phyloP scores from a whole-genome alignment of 352 stramenopile genomes.

The Phytophthora hybrid region DNA sequence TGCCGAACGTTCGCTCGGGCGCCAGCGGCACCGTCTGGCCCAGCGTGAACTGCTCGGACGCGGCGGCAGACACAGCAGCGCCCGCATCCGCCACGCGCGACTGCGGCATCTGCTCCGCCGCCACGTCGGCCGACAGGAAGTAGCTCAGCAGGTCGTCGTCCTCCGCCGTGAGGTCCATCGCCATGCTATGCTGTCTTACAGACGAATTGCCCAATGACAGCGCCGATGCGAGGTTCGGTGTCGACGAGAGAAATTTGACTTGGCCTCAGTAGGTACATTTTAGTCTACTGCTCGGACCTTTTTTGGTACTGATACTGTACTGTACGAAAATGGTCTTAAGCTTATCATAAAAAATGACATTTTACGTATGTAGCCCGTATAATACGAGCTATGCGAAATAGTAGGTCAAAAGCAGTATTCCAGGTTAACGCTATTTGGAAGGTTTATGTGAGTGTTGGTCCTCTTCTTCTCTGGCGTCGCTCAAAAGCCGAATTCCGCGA shows the following conservation, averaged over 20 bases:
- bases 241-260: not conserved
- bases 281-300: not conserved
- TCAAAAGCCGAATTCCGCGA: constrained; percentile 12
- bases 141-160: constrained; percentile 91
- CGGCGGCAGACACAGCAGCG: not conserved
- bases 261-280: constrained; percentile 22
- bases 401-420: not conserved
- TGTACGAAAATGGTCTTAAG: too few relatives aligned
- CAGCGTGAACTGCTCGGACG: constrained; percentile 47
- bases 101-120: constrained; percentile 58
- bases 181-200: constrained; percentile 4
- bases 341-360: too few relatives aligned
- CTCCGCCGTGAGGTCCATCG: constrained; percentile 85
- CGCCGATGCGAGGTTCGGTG: constrained; percentile 22
- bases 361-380: too few relatives aligned
- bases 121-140: constrained; percentile 84
- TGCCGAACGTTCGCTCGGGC: constrained; percentile 47
- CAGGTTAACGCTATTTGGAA: not conserved
- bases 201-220: constrained; percentile 40
- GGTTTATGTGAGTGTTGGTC: not conserved
- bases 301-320: not conserved
- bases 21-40: constrained; percentile 37
- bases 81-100: constrained; percentile 27
- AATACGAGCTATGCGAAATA: too few relatives aligned
- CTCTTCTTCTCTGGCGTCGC: not conserved